Conservation (phyloP, 176 grass and related monocot genomes). For the Zoysia japonica region DNA sequence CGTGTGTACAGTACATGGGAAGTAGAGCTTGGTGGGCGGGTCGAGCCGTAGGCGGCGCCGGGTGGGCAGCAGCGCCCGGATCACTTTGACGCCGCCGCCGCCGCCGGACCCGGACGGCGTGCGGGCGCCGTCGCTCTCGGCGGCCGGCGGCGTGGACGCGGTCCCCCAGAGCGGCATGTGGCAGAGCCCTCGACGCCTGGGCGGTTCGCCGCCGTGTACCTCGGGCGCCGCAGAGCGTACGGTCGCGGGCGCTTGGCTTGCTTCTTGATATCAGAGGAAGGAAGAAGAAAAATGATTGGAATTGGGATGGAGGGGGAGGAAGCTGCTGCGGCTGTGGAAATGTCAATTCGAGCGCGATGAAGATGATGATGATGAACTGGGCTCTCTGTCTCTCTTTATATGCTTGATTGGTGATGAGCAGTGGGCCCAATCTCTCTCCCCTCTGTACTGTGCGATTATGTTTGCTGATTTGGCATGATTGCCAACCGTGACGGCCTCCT, state of each 20-base stretch:
- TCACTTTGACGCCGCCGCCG: slow-evolving; percentile 39
- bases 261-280: neutral
- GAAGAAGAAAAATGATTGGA: neutral
- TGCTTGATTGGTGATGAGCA: neutral
- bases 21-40: slow-evolving; percentile 85
- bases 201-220: slow-evolving; percentile 23
- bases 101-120: slow-evolving; percentile 13
- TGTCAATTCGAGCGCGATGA: neutral
- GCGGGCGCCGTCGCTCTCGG: slow-evolving; percentile 26
- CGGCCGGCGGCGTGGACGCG: slow-evolving; percentile 32
- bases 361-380: neutral
- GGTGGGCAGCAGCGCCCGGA: slow-evolving; percentile 75
- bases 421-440: neutral
- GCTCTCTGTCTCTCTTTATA: slow-evolving; percentile 3
- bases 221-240: slow-evolving; percentile 20
- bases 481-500: neutral
- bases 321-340: neutral
- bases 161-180: slow-evolving; percentile 52
- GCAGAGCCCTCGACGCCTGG: slow-evolving; percentile 20
- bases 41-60: slow-evolving; percentile 87
- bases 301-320: slow-evolving; percentile 17
- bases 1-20: slow-evolving; percentile 55
- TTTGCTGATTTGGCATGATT: neutral
- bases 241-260: neutral
- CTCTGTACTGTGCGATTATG: neutral